Percentiles rank a stretch among this genome's conserved stretches.
Evolutionary conservation across 345 rosid genomes (phyloP).

Genomic region (Syzygium aqueum): DNA sequence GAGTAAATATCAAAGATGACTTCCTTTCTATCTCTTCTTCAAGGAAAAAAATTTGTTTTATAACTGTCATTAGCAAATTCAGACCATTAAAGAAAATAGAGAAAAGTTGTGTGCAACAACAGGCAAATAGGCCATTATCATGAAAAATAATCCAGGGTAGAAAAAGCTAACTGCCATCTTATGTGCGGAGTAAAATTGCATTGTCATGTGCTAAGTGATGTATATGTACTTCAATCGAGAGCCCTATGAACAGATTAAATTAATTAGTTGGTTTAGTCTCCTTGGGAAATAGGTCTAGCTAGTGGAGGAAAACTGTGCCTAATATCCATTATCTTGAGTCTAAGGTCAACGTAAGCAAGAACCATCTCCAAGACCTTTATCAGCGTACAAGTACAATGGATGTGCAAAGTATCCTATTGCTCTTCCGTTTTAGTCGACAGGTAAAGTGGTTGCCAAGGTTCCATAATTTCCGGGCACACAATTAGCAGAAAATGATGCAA

Average conservation of each 20-base stretch:
- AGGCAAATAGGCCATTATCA: neutral
- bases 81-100: neutral
- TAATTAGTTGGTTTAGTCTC: neutral
- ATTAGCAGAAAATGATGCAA: neutral
- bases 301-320: neutral
- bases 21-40: neutral
- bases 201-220: neutral
- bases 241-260: neutral
- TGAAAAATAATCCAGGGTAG: neutral
- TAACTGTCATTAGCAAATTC: neutral
- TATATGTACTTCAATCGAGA: neutral
- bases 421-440: neutral
- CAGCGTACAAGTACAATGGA: neutral
- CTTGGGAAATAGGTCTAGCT: neutral
- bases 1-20: neutral
- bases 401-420: neutral
- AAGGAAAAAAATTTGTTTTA: neutral
- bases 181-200: neutral
- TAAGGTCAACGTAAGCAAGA: neutral
- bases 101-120: neutral
- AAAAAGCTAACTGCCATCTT: neutral
- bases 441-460: neutral
- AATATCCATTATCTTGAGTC: neutral
- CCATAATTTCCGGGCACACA: neutral
- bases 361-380: neutral